These are phyloP conservation scores for Periconia sp. DNA, from an alignment of 2,329 filamentous ascomycete genomes.

Conservation along the genomic window DNA sequence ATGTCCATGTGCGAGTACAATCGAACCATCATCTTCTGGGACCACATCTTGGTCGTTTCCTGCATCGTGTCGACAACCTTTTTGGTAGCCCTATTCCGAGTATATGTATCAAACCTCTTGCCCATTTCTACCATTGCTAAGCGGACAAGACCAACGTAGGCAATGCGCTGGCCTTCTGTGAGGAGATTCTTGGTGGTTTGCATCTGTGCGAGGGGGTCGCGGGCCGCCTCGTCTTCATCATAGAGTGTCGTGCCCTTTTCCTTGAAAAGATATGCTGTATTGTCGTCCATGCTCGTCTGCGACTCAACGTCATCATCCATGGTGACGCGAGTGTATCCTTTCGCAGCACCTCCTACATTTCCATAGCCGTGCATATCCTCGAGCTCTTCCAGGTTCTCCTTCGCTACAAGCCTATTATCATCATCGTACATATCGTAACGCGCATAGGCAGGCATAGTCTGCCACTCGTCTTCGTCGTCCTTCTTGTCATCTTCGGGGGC, in stretches of 20 bases:
- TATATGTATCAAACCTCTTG: slow-evolving; percentile 68
- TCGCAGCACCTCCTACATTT: slow-evolving; percentile 85
- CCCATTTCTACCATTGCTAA: slow-evolving; percentile 81
- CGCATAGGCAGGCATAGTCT: slow-evolving; percentile 91
- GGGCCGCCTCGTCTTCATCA: slow-evolving; percentile 75
- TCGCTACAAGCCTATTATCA: slow-evolving; percentile 83
- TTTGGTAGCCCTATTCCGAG: slow-evolving; percentile 69
- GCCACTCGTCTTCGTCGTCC: slow-evolving; percentile 76
- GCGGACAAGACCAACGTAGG: slow-evolving; percentile 90
- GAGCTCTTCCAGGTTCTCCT: slow-evolving; percentile 72
- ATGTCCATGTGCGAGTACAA: slow-evolving; percentile 98
- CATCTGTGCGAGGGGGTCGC: slow-evolving; percentile 87
- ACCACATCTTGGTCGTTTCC: slow-evolving; percentile 92
- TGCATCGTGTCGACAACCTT: slow-evolving; percentile 73
- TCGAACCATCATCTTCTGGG: slow-evolving; percentile 96
- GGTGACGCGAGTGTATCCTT: slow-evolving; percentile 93
- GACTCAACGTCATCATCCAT: slow-evolving; percentile 94
- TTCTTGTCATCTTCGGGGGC: slow-evolving; percentile 54
- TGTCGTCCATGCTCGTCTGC: slow-evolving; percentile 94
- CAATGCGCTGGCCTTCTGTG: slow-evolving; percentile 93
- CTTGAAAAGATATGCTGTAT: slow-evolving; percentile 94
- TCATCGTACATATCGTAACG: slow-evolving; percentile 97
- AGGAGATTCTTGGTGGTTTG: slow-evolving; percentile 94
- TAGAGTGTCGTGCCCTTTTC: slow-evolving; percentile 66
- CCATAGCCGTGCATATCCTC: slow-evolving; percentile 75